A percentile compares a stretch with the other conserved stretches of the same genome.
Evolutionary conservation across 768 basidiomycete genomes (phyloP).

Genomic region (Fomitopsis serialis): DNA sequence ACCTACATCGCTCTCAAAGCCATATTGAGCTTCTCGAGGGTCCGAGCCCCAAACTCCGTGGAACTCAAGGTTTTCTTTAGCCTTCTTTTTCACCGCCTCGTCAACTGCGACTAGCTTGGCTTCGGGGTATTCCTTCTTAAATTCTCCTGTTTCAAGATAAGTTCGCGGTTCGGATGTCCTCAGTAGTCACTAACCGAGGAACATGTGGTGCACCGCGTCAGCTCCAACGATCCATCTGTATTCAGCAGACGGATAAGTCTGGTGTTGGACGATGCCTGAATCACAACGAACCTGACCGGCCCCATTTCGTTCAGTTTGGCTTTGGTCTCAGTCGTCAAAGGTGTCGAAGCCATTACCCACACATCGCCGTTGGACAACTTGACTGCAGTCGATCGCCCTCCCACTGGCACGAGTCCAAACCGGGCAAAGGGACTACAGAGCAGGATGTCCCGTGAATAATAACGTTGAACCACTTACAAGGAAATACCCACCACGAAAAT

Average conservation of each 20-base stretch:
- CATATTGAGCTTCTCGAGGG: constrained; percentile 53
- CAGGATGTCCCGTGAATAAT: no score
- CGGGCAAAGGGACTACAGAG: constrained; percentile 57
- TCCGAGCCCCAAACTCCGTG: constrained; percentile 45
- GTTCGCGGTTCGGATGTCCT: constrained; percentile 4
- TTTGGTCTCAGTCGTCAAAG: constrained; percentile 62
- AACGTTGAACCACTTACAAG: no score
- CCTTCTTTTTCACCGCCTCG: constrained; percentile 45
- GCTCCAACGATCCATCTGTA: constrained; percentile 53
- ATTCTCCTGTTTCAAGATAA: constrained; percentile 37
- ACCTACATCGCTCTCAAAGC: constrained; percentile 67
- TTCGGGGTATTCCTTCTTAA: constrained; percentile 62
- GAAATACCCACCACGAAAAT: constrained; percentile 42
- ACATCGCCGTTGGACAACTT: constrained; percentile 62
- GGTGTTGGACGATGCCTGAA: no score
- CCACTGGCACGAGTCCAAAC: constrained; percentile 64
- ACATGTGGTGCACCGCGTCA: constrained; percentile 56
- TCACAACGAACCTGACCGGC: constrained; percentile 49
- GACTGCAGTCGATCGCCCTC: constrained; percentile 81
- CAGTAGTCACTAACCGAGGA: constrained; percentile 35
- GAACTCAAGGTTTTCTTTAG: constrained; percentile 46
- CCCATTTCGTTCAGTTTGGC: constrained; percentile 57
- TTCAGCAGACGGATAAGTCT: neutral
- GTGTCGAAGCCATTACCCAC: constrained; percentile 81
- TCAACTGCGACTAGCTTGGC: constrained; percentile 70